Base-by-base conservation (phyloP, 495 filamentous ascomycete species). In the Cenococcum geophilum region DNA sequence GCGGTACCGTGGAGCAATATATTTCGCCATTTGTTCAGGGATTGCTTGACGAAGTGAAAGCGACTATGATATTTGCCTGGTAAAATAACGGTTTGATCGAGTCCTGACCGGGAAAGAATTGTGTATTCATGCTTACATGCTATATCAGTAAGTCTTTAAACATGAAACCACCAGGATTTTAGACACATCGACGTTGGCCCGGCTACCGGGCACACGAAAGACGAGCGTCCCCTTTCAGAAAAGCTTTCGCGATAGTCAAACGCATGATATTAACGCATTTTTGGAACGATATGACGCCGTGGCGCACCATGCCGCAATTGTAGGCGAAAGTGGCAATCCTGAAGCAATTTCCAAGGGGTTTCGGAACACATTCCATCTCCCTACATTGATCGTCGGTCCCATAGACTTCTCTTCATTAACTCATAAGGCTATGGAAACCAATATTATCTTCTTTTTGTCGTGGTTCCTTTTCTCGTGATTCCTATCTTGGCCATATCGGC, bases 241-340 rank as follows among this genome's bases (percentile, higher is more conserved):
- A 32, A 23, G 18, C 49, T 10, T 25, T 52, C 18, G 49, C 49
- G 49, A 52, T 52, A 20, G 49, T 52, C 49, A 25, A 49, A 49
- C 18, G 22, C 45, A 49, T 14, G 45, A 49, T 49, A 18, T 22
- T 8, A 14, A 49, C 45, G 45, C 45, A 14, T 49, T 22, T 18
- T 20, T 49, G 45, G 45, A 18, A 18, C 22, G 49, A 9, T 52
- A 32, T 23, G 49, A 52, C 49, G 49, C n/a, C 49, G 49, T 52
- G 49, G 49, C 49, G 49, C 27, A 32, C 49, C 49, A 52, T 18
- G 20, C 49, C 49, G 21, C 49, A 52, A 16, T 16, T 5, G 49
- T 16, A 52, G 23, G 23, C 14, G 10, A 32, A 52, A 32, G 25
- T 23, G 18, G 6, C 18, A 20, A 52, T 52, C 49, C 49, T 52